Base-by-base conservation (phyloP, 495 filamentous ascomycete genomes). In the Wilcoxina mikolae region DNA sequence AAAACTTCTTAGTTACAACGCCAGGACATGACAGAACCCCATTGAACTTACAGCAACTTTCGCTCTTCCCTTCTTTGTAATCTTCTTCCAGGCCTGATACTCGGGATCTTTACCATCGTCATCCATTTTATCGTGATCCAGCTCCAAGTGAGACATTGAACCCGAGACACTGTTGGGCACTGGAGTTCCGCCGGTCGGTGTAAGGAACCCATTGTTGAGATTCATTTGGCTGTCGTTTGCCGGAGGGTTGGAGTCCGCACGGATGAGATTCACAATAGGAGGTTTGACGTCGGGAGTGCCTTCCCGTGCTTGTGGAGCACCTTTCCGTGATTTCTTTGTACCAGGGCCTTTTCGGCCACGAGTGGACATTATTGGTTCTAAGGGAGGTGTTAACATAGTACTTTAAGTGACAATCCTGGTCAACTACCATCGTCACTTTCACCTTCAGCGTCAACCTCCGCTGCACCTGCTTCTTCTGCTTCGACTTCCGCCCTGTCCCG, bases 21-120 rank as follows among this genome's bases (percentile, higher is more conserved):
- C 39, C 26, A 27, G n/a, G n/a, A 7, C 46, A 53, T 51, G 39
- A 41, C 27, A 45, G 46, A 20, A 31, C 12, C 33, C 26, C 26
- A 11, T 29, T 39, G 27, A 46, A 66, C 58, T 56, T 43, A 82
- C 78, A 9, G 91, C 87, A 35, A 90, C 79, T 12, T 84, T 71
- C n/a, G 91, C 91, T 43, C 91, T 80, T 57, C 93, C 88, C 66
- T 93, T 94, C 69, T 95, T 95, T 2, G 91, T 99, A 33, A 95
- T 85, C 67, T 94, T 89, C 72, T 96, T 99, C 91, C 91, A 99
- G 38, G 88, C 85, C 65, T 93, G 93, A 71, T 89, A 94, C 60
- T 94, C 89, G 1, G 85, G 78, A 60, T 95, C 89, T 58, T 95
- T 77, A 17, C 53, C 57, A 44, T 66, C 59, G 43, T 66, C 64